Base-by-base conservation (phyloP, 306 rosid species). In the Abrus precatorius region DNA sequence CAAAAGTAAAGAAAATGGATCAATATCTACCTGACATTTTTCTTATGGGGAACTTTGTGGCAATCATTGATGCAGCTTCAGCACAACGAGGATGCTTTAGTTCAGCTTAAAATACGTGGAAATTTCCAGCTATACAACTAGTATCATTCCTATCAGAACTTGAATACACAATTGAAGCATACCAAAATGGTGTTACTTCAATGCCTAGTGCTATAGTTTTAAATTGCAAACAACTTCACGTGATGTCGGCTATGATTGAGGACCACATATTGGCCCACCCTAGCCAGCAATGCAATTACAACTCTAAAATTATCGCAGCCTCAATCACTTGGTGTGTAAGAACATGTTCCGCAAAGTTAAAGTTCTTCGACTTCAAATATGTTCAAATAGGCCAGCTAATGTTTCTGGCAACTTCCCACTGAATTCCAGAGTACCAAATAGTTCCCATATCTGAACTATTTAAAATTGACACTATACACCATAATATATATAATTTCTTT, bases 111-210 rank as follows among this genome's bases (percentile, higher is more conserved):
- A 27, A 2, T 7, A 38, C 44, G 27, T 49, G 13, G 45, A 4
- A 71, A 30, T 59, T 69, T 69, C 71, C 72, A 79, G 43, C 53
- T 33, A 45, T 7, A 52, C 45, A 54, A 53, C 45, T 40, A 54
- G 57, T 43, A 54, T 43, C 11, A 55, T 36, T 7, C 40, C 27
- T 5, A 43, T n/a, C 7, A 66, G 52, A 40, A 54, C 20, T 65
- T 28, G 3, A 7, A 14, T 36, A 59, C 9, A 36, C 34, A 47
- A 20, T 48, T 45, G 56, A 59, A 57, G 62, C 62, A 57, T 47
- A 71, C 72, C 54, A 79, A 48, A 79, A 67, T 67, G 55, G 81
- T 14, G 74, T 69, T 69, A 69, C 74, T 65, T 66, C 52, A 41
- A 53, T 77, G 74, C 20, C 28, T 3, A 2, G 34, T 45, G 57